Conservation (phyloP, 768 basidiomycete species). For the Dictyophora rubrovolvata region DNA sequence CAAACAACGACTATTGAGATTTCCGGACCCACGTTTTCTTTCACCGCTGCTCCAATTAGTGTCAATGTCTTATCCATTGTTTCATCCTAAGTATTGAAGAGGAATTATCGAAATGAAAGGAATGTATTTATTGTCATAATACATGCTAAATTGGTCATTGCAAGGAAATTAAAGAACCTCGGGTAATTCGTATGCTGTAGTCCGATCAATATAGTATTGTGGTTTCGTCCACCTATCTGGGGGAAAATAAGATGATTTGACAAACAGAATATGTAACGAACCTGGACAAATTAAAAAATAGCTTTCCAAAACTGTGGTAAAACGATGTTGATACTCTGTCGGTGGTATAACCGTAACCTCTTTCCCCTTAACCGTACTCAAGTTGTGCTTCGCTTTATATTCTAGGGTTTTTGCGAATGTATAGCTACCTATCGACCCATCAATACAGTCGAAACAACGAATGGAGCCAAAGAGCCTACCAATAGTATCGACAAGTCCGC, state of each 20-base stretch:
- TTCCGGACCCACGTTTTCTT: slow-evolving; percentile 44
- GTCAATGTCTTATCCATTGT: slow-evolving; percentile 28
- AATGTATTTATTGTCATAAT: background rate
- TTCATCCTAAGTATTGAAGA: background rate
- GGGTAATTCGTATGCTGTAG: background rate
- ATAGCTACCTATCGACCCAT: slow-evolving; percentile 48
- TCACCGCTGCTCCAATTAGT: slow-evolving; percentile 40
- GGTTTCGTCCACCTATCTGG: slow-evolving; percentile 31
- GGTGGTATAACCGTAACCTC: slow-evolving; percentile 77
- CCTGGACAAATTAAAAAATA: slow-evolving; percentile 76
- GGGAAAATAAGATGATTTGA: background rate
- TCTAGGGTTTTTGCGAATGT: slow-evolving; percentile 81
- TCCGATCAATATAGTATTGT: slow-evolving; percentile 1
- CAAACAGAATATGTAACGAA: slow-evolving; percentile 17
- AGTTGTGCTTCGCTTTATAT: slow-evolving; percentile 72
- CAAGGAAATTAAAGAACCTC: background rate
- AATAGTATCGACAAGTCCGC: slow-evolving; percentile 78
- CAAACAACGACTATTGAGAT: slow-evolving; percentile 29
- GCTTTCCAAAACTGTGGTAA: slow-evolving; percentile 57
- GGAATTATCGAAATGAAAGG: background rate
- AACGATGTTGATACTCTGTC: slow-evolving; percentile 68
- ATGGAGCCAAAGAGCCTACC: slow-evolving; percentile 26
- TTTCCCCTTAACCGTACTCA: slow-evolving; percentile 42
- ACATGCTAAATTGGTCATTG: background rate
- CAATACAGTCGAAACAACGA: background rate